A percentile compares a stretch with the other conserved stretches of the same genome.
phyloP scores from a whole-genome alignment of 148 eudicot species.

The Rhododendron henanense region DNA sequence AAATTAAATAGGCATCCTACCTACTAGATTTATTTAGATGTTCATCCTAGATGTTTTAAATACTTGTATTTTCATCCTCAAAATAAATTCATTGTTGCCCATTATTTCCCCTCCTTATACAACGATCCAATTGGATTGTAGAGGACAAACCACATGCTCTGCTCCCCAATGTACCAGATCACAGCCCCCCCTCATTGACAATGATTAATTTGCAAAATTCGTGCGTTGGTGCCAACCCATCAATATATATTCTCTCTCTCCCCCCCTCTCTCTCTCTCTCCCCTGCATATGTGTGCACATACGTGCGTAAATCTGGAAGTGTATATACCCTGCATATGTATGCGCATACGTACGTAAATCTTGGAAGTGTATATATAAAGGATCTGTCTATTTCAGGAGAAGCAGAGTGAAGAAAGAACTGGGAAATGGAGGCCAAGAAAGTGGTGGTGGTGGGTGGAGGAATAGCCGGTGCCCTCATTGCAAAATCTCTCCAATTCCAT shows the following conservation, averaged over 20 bases:
- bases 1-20: no score
- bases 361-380: neutral
- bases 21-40: no score
- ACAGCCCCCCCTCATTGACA: neutral
- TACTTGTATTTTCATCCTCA: no score
- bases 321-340: neutral
- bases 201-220: neutral
- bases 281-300: no score
- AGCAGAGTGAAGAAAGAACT: neutral
- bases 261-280: no score
- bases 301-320: neutral
- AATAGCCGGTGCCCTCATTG: slow-evolving; percentile 56
- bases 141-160: neutral
- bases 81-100: no score
- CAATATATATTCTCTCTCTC: neutral
- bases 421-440: slow-evolving; percentile 13
- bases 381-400: neutral
- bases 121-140: no score
- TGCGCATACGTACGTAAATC: neutral
- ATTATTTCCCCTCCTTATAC: no score
- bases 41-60: no score
- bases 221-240: neutral
- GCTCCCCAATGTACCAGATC: neutral
- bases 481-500: slow-evolving; percentile 46
- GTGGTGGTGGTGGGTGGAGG: slow-evolving; percentile 69